These are phyloP conservation scores for Teunomyces lycoperdinae DNA, from an alignment of 805 yeast species.

Conservation along the genomic window DNA sequence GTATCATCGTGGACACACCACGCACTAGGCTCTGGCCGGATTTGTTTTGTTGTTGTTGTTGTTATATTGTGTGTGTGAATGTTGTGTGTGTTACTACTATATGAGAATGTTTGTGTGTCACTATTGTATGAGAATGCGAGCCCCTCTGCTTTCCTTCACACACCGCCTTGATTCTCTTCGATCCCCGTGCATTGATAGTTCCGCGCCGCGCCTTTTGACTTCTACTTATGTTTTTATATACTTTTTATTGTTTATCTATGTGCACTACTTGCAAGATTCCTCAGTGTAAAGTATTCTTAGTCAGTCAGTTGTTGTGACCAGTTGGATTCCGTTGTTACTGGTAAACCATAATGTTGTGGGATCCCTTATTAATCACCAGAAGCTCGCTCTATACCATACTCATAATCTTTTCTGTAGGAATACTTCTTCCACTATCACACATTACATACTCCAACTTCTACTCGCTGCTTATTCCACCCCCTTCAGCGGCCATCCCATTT, in stretches of 20 bases:
- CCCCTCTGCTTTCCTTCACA: neutral
- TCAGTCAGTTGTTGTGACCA: too few species aligned
- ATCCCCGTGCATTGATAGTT: neutral
- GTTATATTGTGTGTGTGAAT: neutral
- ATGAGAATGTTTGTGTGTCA: neutral
- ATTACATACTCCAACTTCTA: constrained; percentile 36
- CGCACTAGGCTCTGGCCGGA: constrained; percentile 52
- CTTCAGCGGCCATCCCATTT: constrained; percentile 16
- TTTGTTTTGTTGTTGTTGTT: neutral
- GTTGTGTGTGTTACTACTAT: neutral
- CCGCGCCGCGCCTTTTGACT: neutral
- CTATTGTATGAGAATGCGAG: neutral
- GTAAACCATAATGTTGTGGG: neutral
- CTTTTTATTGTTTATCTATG: constrained; percentile 2
- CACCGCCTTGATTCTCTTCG: neutral
- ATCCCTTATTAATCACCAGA: constrained; percentile 20
- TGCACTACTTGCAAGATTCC: neutral
- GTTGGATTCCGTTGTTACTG: neutral
- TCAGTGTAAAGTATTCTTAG: too few species aligned
- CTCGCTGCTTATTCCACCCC: constrained; percentile 29
- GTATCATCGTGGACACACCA: constrained; percentile 97
- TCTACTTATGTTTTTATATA: constrained; percentile 1
- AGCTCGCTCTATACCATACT: constrained; percentile 23
- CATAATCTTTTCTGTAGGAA: constrained; percentile 15
- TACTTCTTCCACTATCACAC: constrained; percentile 35